Percentiles rank a stretch among this genome's conserved stretches.
phyloP scores from a whole-genome alignment of 139 green algal genomes.

The Nannochloris sp. region DNA sequence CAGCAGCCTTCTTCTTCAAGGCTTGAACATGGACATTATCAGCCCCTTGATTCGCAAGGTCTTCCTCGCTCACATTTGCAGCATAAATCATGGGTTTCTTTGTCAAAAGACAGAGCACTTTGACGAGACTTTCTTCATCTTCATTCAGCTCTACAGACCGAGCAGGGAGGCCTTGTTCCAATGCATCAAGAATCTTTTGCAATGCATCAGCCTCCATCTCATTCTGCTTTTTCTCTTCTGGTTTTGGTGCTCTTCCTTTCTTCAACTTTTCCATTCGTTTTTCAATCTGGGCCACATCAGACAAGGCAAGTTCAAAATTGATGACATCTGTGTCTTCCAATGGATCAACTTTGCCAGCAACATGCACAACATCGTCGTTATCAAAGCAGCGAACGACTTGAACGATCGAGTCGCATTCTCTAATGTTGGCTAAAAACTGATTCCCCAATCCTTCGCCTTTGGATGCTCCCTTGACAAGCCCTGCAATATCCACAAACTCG shows the following conservation, averaged over 20 bases:
- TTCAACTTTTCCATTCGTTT: slow-evolving; percentile 72
- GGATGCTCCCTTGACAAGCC: slow-evolving; percentile 83
- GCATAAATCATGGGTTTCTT: slow-evolving; percentile 82
- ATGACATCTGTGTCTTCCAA: slow-evolving; percentile 77
- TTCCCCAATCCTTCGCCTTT: slow-evolving; percentile 94
- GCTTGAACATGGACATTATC: slow-evolving; percentile 77
- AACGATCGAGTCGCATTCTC: slow-evolving; percentile 86
- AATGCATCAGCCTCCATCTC: slow-evolving; percentile 68
- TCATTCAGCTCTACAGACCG: slow-evolving; percentile 57
- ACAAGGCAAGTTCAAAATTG: slow-evolving; percentile 92
- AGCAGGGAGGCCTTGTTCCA: slow-evolving; percentile 66
- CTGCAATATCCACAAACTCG: slow-evolving; percentile 98
- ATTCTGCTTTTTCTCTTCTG: slow-evolving; percentile 54
- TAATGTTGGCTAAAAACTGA: slow-evolving; percentile 96
- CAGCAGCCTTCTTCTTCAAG: slow-evolving; percentile 45
- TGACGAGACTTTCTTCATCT: slow-evolving; percentile 59
- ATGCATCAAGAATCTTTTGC: slow-evolving; percentile 27
- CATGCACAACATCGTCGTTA: slow-evolving; percentile 89
- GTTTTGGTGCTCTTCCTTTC: slow-evolving; percentile 67
- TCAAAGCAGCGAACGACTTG: slow-evolving; percentile 97
- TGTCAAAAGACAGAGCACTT: slow-evolving; percentile 69
- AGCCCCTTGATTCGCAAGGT: slow-evolving; percentile 65
- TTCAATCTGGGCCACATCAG: slow-evolving; percentile 82
- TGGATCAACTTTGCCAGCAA: slow-evolving; percentile 65
- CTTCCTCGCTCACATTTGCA: slow-evolving; percentile 86